phyloP scores from a whole-genome alignment of 371 early-diverging fungal genomes.

The Entomophthora muscae region DNA sequence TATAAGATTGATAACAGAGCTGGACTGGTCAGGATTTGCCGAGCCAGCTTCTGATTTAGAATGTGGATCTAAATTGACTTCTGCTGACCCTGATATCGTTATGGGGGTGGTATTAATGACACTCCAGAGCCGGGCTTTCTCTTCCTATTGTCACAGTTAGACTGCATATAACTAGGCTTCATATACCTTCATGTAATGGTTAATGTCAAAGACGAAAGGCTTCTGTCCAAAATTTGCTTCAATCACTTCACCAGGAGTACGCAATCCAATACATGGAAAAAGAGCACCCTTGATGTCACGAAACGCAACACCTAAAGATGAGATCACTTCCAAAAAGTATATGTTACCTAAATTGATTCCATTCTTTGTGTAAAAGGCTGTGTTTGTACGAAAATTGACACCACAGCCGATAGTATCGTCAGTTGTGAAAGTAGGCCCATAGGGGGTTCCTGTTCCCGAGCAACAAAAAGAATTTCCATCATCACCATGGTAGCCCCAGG shows the following conservation, averaged over 20 bases:
- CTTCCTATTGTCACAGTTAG: constrained; percentile 17
- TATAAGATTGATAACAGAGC: neutral
- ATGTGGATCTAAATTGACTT: no score
- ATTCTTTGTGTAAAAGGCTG: constrained; percentile 83
- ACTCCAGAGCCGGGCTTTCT: constrained; percentile 25
- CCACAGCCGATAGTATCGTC: constrained; percentile 87
- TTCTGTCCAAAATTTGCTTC: constrained; percentile 79
- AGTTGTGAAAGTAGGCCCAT: constrained; percentile 79
- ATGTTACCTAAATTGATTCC: constrained; percentile 56
- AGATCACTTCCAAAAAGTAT: neutral
- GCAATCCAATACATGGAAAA: constrained; percentile 76
- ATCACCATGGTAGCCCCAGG: constrained; percentile 85
- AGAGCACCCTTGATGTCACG: constrained; percentile 28
- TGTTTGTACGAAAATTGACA: constrained; percentile 54
- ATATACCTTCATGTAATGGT: constrained; percentile 42
- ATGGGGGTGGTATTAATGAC: constrained; percentile 15
- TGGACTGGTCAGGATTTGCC: neutral
- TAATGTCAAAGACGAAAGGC: constrained; percentile 75
- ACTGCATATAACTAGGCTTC: neutral
- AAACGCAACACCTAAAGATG: constrained; percentile 26
- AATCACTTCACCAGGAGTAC: constrained; percentile 72
- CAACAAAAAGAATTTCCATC: constrained; percentile 67
- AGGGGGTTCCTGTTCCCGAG: constrained; percentile 58
- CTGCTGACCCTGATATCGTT: neutral
- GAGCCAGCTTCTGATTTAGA: neutral